A percentile compares a stretch with the other conserved stretches of the same genome.
These are phyloP conservation scores for Handroanthus guayacan DNA, from an alignment of 257 asterid species.

Conservation along the genomic window DNA sequence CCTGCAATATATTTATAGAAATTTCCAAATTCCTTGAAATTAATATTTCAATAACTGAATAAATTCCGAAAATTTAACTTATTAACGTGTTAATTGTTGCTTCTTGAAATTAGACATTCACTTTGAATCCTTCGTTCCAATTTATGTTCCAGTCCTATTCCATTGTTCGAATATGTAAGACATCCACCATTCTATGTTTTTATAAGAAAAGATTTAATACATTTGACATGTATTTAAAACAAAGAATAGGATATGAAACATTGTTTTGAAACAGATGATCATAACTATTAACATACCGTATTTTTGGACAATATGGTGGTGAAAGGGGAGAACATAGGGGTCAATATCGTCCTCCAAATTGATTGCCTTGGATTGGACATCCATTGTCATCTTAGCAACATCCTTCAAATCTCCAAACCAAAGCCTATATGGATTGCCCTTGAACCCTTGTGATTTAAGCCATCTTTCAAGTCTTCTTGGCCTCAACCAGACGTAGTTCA, in stretches of 20 bases:
- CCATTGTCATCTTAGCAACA: slow-evolving; percentile 31
- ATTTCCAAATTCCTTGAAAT: neutral
- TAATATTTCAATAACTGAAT: no score
- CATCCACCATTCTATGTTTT: no score
- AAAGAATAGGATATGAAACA: no score
- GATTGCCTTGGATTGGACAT: slow-evolving; percentile 44
- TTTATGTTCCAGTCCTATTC: no score
- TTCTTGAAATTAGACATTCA: no score
- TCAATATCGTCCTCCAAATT: slow-evolving; percentile 39
- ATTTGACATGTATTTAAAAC: no score
- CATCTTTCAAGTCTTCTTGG: slow-evolving; percentile 44
- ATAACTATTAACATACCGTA: slow-evolving; percentile 36
- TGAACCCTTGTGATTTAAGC: slow-evolving; percentile 47
- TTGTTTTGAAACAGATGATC: no score
- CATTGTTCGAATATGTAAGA: no score
- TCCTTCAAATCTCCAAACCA: slow-evolving; percentile 54
- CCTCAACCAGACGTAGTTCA: slow-evolving; percentile 44
- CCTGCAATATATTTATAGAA: slow-evolving; percentile 33
- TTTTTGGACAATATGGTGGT: slow-evolving; percentile 35
- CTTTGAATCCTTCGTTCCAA: no score
- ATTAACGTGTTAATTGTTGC: no score
- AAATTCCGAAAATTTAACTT: no score
- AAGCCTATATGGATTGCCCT: slow-evolving; percentile 46
- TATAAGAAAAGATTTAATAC: no score
- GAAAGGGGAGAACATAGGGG: slow-evolving; percentile 43